A percentile compares a stretch with the other conserved stretches of the same genome.
Conservation (phyloP, 1,284 basidiomycete species). For the Cutaneotrichosporon cavernicola region DNA sequence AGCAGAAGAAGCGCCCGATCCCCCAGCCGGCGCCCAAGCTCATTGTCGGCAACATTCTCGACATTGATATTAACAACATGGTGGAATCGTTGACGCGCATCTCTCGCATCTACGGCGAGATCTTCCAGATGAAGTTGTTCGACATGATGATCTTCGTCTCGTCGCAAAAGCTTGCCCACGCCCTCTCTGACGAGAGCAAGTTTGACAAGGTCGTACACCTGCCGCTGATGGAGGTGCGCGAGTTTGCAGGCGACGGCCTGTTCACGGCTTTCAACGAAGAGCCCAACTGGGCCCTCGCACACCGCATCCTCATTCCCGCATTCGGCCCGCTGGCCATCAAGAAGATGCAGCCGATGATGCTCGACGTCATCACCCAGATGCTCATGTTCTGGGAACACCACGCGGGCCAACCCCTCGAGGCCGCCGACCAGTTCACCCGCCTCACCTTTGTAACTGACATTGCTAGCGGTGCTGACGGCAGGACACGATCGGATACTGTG, state of each 20-base stretch:
- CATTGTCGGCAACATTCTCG: constrained; percentile 52
- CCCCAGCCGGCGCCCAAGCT: constrained; percentile 19
- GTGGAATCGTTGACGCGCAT: constrained; percentile 53
- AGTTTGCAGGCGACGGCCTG: constrained; percentile 55
- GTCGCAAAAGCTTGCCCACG: constrained; percentile 55
- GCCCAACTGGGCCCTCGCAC: constrained; percentile 56
- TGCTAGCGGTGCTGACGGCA: not conserved
- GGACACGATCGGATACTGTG: constrained; percentile 34
- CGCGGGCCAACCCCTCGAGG: constrained; percentile 26
- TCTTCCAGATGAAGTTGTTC: constrained; percentile 19
- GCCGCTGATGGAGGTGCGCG: constrained; percentile 53
- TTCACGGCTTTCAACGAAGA: constrained; percentile 55
- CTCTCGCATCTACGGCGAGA: constrained; percentile 22
- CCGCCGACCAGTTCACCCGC: constrained; percentile 21
- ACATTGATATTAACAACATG: constrained; percentile 23
- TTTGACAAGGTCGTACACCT: constrained; percentile 56
- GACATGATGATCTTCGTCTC: constrained; percentile 45
- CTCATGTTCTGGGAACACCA: constrained; percentile 35
- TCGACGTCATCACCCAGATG: constrained; percentile 59
- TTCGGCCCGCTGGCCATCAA: constrained; percentile 58
- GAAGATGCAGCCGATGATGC: constrained; percentile 57
- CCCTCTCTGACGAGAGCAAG: constrained; percentile 56
- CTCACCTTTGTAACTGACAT: constrained; percentile 21
- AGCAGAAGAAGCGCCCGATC: constrained; percentile 8
- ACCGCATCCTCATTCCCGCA: constrained; percentile 60